These are phyloP conservation scores for Lippia alba DNA, from an alignment of 305 asterid species.

Conservation along the genomic window DNA sequence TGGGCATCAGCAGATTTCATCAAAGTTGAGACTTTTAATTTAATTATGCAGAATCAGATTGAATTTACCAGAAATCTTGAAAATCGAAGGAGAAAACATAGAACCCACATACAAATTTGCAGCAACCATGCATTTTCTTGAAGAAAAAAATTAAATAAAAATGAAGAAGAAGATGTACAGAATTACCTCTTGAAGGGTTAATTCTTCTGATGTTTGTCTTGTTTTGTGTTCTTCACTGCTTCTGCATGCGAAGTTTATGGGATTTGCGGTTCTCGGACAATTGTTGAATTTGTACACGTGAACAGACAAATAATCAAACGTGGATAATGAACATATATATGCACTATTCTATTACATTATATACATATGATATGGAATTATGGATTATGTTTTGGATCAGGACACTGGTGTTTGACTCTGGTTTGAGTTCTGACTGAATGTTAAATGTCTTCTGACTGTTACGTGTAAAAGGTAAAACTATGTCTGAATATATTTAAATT, in stretches of 20 bases:
- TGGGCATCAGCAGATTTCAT: too few relatives aligned
- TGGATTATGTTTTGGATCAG: neutral
- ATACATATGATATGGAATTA: neutral
- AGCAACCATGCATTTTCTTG: neutral
- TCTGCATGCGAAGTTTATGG: conserved; percentile 4
- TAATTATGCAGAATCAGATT: too few relatives aligned
- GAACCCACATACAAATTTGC: neutral
- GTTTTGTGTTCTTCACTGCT: neutral
- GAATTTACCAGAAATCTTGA: neutral
- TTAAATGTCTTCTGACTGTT: neutral
- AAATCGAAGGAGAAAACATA: too few relatives aligned
- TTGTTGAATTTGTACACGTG: neutral
- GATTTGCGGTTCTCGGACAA: neutral
- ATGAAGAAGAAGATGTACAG: neutral
- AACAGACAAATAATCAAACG: neutral
- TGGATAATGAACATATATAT: neutral
- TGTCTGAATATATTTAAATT: neutral
- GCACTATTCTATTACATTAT: neutral
- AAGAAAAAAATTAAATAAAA: neutral
- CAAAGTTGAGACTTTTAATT: too few relatives aligned
- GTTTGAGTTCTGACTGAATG: neutral
- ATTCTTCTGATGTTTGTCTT: neutral
- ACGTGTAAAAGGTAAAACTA: neutral
- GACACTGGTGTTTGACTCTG: neutral
- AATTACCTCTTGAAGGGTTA: neutral